Conservation (phyloP, 2,329 filamentous ascomycete genomes). For the Aspergillus sp. region DNA sequence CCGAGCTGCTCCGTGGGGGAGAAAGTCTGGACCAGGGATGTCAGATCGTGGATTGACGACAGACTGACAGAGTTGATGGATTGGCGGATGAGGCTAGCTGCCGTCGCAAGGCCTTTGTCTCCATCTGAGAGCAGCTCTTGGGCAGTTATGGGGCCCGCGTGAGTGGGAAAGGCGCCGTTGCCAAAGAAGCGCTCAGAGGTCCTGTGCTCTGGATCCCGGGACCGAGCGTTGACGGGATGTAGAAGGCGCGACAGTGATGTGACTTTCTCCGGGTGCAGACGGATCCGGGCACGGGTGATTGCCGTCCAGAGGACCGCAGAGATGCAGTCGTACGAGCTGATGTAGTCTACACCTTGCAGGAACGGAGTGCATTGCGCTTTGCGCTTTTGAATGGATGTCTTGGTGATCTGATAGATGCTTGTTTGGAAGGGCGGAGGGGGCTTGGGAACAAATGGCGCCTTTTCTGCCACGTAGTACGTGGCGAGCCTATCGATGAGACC, state of each 20-base stretch:
- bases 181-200: slow-evolving; percentile 22
- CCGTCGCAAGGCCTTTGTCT: slow-evolving; percentile 13
- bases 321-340: slow-evolving; percentile 27
- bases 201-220: slow-evolving; percentile 18
- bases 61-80: slow-evolving; percentile 15
- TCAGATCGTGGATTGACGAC: slow-evolving; percentile 13
- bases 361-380: slow-evolving; percentile 14
- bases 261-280: slow-evolving; percentile 14
- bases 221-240: slow-evolving; percentile 22
- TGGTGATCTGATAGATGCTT: slow-evolving; percentile 16
- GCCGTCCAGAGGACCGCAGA: slow-evolving; percentile 23
- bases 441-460: slow-evolving; percentile 9
- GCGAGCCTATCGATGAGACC: slow-evolving; percentile 10
- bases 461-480: slow-evolving; percentile 17
- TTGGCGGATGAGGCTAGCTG: slow-evolving; percentile 20
- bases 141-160: slow-evolving; percentile 14
- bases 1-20: slow-evolving; percentile 13
- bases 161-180: slow-evolving; percentile 18
- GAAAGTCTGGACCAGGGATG: slow-evolving; percentile 15
- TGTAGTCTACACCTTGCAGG: slow-evolving; percentile 15
- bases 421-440: slow-evolving; percentile 8
- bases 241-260: slow-evolving; percentile 10
- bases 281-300: slow-evolving; percentile 21
- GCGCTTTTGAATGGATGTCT: slow-evolving; percentile 13
- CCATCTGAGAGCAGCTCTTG: slow-evolving; percentile 9